Conservation (phyloP, 805 yeast genomes). For the Metschnikowia kunwiensis region DNA sequence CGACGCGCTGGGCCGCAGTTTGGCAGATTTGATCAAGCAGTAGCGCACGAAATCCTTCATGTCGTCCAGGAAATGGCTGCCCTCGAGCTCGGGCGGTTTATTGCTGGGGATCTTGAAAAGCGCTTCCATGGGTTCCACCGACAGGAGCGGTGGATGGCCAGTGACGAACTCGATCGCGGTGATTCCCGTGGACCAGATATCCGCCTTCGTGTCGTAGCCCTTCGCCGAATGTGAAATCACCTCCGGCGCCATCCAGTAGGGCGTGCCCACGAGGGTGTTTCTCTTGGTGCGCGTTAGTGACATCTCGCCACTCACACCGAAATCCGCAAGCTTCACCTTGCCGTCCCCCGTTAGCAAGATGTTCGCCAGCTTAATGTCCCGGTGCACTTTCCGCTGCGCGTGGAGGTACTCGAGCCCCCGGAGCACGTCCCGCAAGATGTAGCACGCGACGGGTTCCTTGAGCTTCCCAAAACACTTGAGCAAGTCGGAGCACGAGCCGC, state of each 20-base stretch:
- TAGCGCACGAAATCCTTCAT: constrained; percentile 64
- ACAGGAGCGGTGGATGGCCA: constrained; percentile 78
- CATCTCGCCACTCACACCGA: constrained; percentile 88
- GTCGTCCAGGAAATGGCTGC: constrained; percentile 39
- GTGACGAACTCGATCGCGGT: constrained; percentile 81
- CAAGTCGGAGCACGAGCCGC: constrained; percentile 84
- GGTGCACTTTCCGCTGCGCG: constrained; percentile 69
- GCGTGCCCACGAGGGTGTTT: constrained; percentile 89
- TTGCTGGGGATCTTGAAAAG: constrained; percentile 65
- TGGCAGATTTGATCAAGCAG: constrained; percentile 69
- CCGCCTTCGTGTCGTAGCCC: constrained; percentile 84
- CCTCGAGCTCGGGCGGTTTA: constrained; percentile 58
- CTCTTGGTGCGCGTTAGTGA: constrained; percentile 48
- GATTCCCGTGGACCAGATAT: constrained; percentile 95
- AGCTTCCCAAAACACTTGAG: constrained; percentile 53
- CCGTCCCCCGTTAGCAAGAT: constrained; percentile 71
- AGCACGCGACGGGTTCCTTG: constrained; percentile 49
- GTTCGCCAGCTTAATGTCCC: constrained; percentile 91
- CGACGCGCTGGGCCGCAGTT: constrained; percentile 58
- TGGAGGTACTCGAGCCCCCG: constrained; percentile 78
- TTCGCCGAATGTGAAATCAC: constrained; percentile 50
- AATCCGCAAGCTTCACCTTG: constrained; percentile 79
- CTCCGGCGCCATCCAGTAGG: constrained; percentile 99
- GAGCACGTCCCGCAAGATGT: constrained; percentile 58
- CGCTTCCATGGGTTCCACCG: constrained; percentile 73